Conservation (phyloP, 495 filamentous ascomycete species). For the Podospora pseudoanserina region DNA sequence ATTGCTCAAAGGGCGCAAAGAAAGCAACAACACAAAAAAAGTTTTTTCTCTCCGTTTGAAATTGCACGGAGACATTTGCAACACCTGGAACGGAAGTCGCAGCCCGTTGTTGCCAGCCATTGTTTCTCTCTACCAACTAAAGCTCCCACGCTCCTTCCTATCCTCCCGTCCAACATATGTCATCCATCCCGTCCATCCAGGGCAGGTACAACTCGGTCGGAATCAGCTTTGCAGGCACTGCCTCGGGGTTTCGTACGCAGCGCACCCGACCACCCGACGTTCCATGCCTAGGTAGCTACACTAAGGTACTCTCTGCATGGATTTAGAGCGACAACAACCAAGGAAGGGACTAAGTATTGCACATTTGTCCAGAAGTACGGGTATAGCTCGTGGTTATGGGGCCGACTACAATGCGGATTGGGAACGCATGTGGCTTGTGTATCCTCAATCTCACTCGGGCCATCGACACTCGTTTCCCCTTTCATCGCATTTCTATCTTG, state of each 20-base stretch:
- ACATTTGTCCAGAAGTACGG: neutral
- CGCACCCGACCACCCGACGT: no score
- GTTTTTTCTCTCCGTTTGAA: no score
- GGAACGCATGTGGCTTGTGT: constrained; percentile 17
- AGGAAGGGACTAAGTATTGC: neutral
- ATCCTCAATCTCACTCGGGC: constrained; percentile 18
- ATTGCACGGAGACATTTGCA: neutral
- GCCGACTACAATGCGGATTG: constrained; percentile 8
- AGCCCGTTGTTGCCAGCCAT: neutral
- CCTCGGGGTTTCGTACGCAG: neutral
- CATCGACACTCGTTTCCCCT: constrained; percentile 16
- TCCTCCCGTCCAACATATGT: no score
- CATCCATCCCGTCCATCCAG: no score
- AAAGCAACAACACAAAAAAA: neutral
- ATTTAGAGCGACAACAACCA: neutral
- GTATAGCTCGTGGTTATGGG: constrained; percentile 14
- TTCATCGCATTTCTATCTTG: constrained; percentile 10
- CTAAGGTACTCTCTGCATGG: neutral
- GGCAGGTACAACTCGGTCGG: neutral
- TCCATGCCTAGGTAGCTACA: no score
- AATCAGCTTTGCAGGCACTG: neutral
- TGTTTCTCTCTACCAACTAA: no score
- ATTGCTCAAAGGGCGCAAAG: neutral
- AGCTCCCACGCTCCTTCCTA: no score
- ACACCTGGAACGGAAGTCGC: constrained; percentile 1